These are phyloP conservation scores for Gossypium davidsonii DNA, from an alignment of 441 rosid species.

Conservation along the genomic window DNA sequence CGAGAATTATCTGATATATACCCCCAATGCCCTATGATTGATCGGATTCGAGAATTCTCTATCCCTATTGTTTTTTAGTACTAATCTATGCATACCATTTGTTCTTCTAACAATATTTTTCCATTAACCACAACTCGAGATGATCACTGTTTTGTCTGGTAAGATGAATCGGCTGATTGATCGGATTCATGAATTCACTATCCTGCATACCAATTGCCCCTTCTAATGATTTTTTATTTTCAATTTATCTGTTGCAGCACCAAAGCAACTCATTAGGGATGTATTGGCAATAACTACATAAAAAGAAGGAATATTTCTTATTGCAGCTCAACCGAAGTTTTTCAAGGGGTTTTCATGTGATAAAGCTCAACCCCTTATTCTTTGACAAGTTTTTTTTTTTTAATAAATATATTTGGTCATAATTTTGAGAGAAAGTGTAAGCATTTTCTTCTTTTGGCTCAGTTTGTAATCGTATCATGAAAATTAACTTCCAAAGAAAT, in stretches of 20 bases:
- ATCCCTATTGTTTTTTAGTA: background rate
- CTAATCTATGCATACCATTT: background rate
- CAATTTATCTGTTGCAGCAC: conserved; percentile 33
- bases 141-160: conserved; percentile 52
- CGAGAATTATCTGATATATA: background rate
- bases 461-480: background rate
- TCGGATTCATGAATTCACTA: background rate
- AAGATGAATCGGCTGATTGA: conserved; percentile 15
- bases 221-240: conserved; percentile 6
- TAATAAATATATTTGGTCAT: background rate
- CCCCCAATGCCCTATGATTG: background rate
- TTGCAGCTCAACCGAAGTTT: background rate
- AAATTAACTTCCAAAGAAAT: no score
- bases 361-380: background rate
- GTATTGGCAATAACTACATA: conserved; percentile 33
- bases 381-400: background rate
- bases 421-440: background rate
- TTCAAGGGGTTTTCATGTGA: background rate
- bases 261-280: conserved; percentile 39
- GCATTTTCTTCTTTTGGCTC: background rate
- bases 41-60: background rate
- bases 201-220: background rate
- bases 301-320: background rate
- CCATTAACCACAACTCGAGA: conserved; percentile 31
- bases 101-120: background rate